Base-by-base conservation (phyloP, 371 early-diverging fungal species). In the Apophysomyces variabilis region DNA sequence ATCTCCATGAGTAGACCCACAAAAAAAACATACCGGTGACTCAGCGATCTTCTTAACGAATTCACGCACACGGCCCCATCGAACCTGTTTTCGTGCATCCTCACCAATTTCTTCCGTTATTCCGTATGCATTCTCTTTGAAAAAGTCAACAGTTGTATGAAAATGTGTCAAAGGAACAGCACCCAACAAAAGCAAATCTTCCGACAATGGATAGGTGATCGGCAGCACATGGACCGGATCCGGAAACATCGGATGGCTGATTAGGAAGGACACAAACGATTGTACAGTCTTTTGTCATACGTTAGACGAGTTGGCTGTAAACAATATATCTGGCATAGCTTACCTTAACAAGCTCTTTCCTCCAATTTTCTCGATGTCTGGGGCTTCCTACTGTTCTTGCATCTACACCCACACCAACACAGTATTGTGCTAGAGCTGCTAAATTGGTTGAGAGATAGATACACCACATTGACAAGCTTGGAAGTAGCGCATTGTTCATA, bases 381-480 rank as follows among this genome's bases (percentile, higher is more conserved):
- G 39, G 56, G n/a, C 56, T 57, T 57, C 61, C 68, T 16, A 73
- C 64, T 16, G 54, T 50, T 56, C 70, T 64, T 58, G 62, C 41
- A 57, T 67, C 69, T 9, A 63, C 66, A 1, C 66, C 41, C 13
- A 65, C 69, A 5, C 73, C 67, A 38, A 64, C 61, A 37, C 77
- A 83, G 36, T 74, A 77, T 54, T 80, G 80, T 4, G 75, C 68
- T 18, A 80, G 37, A 3, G 72, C 18, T 0, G 60, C 70, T 3
- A 75, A 38, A 58, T 80, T 80, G 36, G 74, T 64, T 7, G 60
- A 65, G 0, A 80, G 58, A 50, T 58, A 83, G 1, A 74, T 73
- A n/a, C 72, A 71, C 84, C 84, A 83, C 5, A 79, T 77, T n/a
- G 80, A 70, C 4, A 82, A 57, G 7, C 73, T 69, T 7, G 77